Evolutionary conservation across 2,329 filamentous ascomycete species (phyloP).

Genomic region (Sodiomyces alkalinus): DNA sequence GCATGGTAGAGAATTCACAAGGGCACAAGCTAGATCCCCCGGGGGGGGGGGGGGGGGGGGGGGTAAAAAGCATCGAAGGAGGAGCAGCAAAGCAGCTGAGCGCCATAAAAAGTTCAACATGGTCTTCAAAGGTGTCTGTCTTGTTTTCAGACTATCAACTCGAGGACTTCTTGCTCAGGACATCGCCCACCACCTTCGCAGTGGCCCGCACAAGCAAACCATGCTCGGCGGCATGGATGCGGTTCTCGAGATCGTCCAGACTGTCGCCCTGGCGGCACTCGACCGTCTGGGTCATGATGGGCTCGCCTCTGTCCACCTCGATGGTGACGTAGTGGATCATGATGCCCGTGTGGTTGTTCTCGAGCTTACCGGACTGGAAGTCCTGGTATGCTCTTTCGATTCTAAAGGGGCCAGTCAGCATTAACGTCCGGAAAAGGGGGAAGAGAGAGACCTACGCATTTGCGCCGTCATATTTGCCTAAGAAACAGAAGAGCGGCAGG

Average conservation of each 20-base stretch:
- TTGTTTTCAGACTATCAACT: no score
- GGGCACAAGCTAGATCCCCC: no score
- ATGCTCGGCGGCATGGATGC: constrained; percentile 67
- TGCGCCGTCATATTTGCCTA: constrained; percentile 61
- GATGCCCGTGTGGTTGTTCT: constrained; percentile 59
- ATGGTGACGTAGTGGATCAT: constrained; percentile 79
- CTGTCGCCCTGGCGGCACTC: not conserved
- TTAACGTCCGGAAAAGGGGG: not conserved
- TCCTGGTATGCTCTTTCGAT: constrained; percentile 67
- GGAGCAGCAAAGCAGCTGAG: no score
- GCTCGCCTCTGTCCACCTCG: constrained; percentile 63
- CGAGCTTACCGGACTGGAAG: constrained; percentile 47
- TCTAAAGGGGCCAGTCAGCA: no score
- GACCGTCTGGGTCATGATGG: constrained; percentile 1
- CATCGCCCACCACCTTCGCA: constrained; percentile 26
- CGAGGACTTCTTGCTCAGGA: constrained; percentile 12
- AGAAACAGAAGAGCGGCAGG: constrained; percentile 9
- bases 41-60: no score
- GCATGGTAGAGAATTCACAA: no score
- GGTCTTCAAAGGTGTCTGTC: no score
- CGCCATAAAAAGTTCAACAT: no score
- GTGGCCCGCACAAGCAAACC: constrained; percentile 65
- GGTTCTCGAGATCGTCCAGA: constrained; percentile 37
- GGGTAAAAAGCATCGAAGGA: no score
- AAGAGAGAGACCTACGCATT: no score